Percentiles rank a stretch among this genome's conserved stretches.
Evolutionary conservation across 441 rosid genomes (phyloP).

Genomic region (Pelargonium fulgidum): DNA sequence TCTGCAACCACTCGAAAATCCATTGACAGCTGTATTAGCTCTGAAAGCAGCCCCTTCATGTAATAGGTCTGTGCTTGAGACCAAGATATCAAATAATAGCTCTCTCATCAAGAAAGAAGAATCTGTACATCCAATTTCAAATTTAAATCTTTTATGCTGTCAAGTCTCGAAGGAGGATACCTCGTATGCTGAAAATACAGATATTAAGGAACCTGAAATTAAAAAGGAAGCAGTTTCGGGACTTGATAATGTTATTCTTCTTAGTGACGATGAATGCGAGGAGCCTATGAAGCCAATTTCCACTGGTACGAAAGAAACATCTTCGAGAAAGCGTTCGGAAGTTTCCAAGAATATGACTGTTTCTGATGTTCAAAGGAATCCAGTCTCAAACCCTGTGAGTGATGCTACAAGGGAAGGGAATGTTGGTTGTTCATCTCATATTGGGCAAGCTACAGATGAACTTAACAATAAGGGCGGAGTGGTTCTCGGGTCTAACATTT

Average conservation of each 20-base stretch:
- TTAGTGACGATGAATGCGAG: conserved; percentile 82
- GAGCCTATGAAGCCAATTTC: conserved; percentile 40
- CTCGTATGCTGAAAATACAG: conserved; percentile 23
- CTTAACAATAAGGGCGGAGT: conserved; percentile 30
- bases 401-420: conserved; percentile 30
- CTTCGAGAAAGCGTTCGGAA: conserved; percentile 28
- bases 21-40: conserved; percentile 27
- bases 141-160: conserved; percentile 25
- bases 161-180: conserved; percentile 36
- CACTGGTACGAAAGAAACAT: conserved; percentile 31
- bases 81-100: conserved; percentile 21
- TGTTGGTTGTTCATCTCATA: conserved; percentile 28
- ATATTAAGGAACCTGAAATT: conserved; percentile 24
- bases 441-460: conserved; percentile 28
- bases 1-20: conserved; percentile 28
- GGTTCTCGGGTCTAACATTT: conserved; percentile 28
- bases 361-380: conserved; percentile 27
- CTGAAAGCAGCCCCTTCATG: conserved; percentile 32
- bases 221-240: conserved; percentile 31
- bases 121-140: conserved; percentile 22
- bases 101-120: conserved; percentile 27
- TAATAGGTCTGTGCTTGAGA: conserved; percentile 22
- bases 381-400: conserved; percentile 27
- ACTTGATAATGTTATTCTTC: conserved; percentile 51
- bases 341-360: conserved; percentile 29